Evolutionary conservation across 495 filamentous ascomycete species (phyloP).

Genomic region (Hypoxylon crocopeplum): DNA sequence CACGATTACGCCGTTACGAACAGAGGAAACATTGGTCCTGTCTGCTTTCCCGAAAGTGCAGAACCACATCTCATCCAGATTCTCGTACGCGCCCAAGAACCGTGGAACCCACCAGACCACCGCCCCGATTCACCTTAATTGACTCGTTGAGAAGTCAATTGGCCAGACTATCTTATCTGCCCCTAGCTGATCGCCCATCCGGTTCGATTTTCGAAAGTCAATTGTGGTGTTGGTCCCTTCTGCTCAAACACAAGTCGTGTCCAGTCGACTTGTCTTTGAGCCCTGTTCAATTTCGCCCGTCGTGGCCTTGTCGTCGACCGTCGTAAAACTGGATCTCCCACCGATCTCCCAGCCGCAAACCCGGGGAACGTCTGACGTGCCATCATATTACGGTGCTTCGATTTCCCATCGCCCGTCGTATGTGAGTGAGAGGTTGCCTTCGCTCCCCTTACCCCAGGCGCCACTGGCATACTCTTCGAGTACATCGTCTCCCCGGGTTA

Average conservation of each 20-base stretch:
- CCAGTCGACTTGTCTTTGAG: conserved; percentile 26
- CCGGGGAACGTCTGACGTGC: conserved; percentile 82
- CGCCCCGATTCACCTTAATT: conserved; percentile 8
- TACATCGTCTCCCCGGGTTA: conserved; percentile 72
- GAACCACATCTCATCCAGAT: conserved; percentile 18
- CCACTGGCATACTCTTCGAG: conserved; percentile 68
- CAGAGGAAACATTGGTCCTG: conserved; percentile 25
- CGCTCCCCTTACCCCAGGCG: conserved; percentile 73
- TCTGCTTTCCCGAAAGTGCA: conserved; percentile 26
- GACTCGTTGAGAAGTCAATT: conserved; percentile 28
- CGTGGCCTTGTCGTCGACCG: conserved; percentile 52
- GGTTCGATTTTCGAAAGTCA: conserved; percentile 11
- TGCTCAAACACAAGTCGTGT: conserved; percentile 27
- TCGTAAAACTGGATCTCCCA: conserved; percentile 99
- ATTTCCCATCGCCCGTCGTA: conserved; percentile 70
- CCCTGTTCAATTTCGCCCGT: conserved; percentile 43
- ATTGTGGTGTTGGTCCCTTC: conserved; percentile 25
- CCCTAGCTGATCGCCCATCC: not conserved
- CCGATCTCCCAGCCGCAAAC: conserved; percentile 89
- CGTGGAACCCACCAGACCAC: conserved; percentile 10
- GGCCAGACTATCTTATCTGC: not conserved
- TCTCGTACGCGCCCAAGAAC: conserved; percentile 21
- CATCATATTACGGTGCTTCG: conserved; percentile 75
- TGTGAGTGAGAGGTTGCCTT: conserved; percentile 77
- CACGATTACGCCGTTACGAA: conserved; percentile 36